phyloP scores from a whole-genome alignment of 192 early-diverging fungal genomes.

The Obelidium mucronatum region DNA sequence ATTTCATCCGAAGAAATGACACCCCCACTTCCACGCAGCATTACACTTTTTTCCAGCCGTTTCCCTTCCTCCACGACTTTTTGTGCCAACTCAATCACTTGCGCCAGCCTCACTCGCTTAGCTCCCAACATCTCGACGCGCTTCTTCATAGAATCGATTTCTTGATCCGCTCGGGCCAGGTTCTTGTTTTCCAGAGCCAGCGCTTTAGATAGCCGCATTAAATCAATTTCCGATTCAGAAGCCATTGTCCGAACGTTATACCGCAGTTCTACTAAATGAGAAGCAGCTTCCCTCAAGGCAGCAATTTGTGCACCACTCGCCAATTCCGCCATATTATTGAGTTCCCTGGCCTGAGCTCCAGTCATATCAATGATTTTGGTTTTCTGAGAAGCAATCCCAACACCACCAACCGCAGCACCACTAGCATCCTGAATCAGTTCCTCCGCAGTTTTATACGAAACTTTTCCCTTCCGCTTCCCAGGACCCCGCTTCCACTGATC shows the following conservation, averaged over 20 bases:
- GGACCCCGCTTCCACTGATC: conserved; percentile 46
- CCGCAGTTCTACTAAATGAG: conserved; percentile 75
- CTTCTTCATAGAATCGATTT: conserved; percentile 41
- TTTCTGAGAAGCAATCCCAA: conserved; percentile 36
- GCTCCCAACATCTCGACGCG: conserved; percentile 40
- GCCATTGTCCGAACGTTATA: conserved; percentile 79
- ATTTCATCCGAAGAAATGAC: conserved; percentile 11
- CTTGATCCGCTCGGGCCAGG: not conserved
- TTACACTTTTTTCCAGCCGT: conserved; percentile 52
- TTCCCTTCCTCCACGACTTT: conserved; percentile 47
- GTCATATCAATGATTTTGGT: conserved; percentile 90
- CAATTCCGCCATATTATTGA: conserved; percentile 44
- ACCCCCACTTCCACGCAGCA: conserved; percentile 51
- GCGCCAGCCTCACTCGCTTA: conserved; percentile 38
- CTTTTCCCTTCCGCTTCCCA: conserved; percentile 56
- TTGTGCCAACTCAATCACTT: conserved; percentile 44
- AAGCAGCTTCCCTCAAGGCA: conserved; percentile 55
- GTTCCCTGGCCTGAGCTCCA: conserved; percentile 62
- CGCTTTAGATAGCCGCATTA: conserved; percentile 68
- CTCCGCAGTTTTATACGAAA: conserved; percentile 76
- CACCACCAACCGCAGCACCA: conserved; percentile 1
- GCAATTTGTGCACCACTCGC: conserved; percentile 35
- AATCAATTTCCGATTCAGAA: conserved; percentile 72
- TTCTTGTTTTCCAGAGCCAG: conserved; percentile 58
- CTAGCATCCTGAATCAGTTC: conserved; percentile 67